Base-by-base conservation (phyloP, 31 red algal genomes). In the Endocladia muricata region DNA sequence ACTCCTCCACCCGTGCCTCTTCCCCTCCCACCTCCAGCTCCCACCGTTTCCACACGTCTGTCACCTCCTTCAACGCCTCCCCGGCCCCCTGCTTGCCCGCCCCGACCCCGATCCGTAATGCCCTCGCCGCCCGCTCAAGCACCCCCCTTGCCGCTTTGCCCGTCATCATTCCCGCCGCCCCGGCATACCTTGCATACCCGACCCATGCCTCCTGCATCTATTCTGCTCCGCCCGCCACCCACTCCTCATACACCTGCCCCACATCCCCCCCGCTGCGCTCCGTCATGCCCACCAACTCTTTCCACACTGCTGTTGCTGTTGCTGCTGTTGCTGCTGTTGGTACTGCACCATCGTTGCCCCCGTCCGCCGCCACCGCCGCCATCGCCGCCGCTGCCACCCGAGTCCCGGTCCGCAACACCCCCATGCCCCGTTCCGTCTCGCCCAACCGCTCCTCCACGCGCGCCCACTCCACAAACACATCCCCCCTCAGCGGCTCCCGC, bases 381-480 rank as follows among this genome's bases (percentile, higher is more conserved):
- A n/a, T n/a, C n/a, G n/a, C n/a, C n/a, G n/a, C n/a, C n/a, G n/a
- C 36, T 47, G n/a, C n/a, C n/a, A n/a, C n/a, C n/a, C n/a, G n/a
- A n/a, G n/a, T n/a, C n/a, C n/a, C 85, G 23, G 67, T 37, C 40
- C 81, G 82, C 68, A 69, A 63, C 4, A 87, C 37, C 3, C 56
- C 74, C 21, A 71, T 37, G 22, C 82, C 88, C n/a, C 81, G 49
- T 11, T 36, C 55, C 13, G 48, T 25, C 34, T 91, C 88, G 23
- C 52, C 48, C 57, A 91, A 55, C 2, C 74, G 66, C 28, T 52
- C 41, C 40, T 91, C 88, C 23, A 91, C 36, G 35, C 57, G 65
- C 11, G 88, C 88, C 73, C 48, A 91, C 70, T 79, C 68, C 22
- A 62, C 55, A 56, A 58, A 91, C 15, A 61, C 79, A 7, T 61